Evolutionary conservation across 768 basidiomycete species (phyloP).

Genomic region (Tylopilus sp.): DNA sequence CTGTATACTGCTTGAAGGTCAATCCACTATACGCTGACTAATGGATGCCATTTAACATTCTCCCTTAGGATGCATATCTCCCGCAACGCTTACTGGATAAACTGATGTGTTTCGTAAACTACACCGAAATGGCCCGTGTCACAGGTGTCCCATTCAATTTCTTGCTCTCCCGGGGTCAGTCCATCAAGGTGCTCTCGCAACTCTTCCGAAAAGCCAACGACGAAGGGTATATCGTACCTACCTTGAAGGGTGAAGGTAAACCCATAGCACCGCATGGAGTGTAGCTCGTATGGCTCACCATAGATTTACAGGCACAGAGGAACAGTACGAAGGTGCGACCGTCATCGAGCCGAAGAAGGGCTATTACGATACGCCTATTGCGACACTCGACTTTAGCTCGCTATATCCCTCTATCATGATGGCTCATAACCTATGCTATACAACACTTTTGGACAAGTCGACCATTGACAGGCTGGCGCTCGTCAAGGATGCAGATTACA

Average conservation of each 20-base stretch:
- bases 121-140: conserved; percentile 98
- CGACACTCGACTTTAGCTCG: conserved; percentile 97
- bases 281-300: not conserved
- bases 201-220: conserved; percentile 90
- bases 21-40: not conserved
- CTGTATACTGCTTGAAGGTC: conserved; percentile 98
- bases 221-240: conserved; percentile 86
- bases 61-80: conserved; percentile 86
- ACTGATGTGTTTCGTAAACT: conserved; percentile 98
- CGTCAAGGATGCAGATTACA: conserved; percentile 85
- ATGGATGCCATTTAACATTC: conserved; percentile 1
- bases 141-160: conserved; percentile 99
- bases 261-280: not conserved
- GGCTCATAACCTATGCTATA: conserved; percentile 99
- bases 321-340: conserved; percentile 98
- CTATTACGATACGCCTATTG: conserved; percentile 95
- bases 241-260: conserved; percentile 80
- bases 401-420: conserved; percentile 99
- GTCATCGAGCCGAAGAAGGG: conserved; percentile 97
- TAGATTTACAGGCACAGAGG: conserved; percentile 64
- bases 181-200: conserved; percentile 97
- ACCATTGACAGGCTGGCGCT: conserved; percentile 77
- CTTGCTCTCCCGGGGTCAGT: conserved; percentile 90
- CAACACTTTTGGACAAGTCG: conserved; percentile 81
- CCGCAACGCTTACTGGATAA: conserved; percentile 96